Percentiles rank a stretch among this genome's conserved stretches.
phyloP scores from a whole-genome alignment of 225 moss, liverwort and hornwort genomes.

The Thuidium tamariscinum region DNA sequence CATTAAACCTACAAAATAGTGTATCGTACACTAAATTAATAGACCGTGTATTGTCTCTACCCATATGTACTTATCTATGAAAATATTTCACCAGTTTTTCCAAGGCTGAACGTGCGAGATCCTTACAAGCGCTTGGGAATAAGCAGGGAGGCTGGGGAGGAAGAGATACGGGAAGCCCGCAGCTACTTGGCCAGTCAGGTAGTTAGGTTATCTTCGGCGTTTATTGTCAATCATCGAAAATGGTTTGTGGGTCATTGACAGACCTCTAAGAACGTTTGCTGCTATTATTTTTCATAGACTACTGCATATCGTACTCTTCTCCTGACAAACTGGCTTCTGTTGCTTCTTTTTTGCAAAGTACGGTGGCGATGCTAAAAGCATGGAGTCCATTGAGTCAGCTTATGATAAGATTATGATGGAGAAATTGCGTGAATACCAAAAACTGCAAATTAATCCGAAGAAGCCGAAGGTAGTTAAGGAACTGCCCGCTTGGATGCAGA shows the following conservation, averaged over 20 bases:
- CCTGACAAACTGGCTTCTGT: background rate
- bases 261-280: background rate
- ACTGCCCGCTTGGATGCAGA: slow-evolving; percentile 64
- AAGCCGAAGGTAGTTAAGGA: slow-evolving; percentile 66
- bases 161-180: slow-evolving; percentile 87
- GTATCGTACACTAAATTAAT: background rate
- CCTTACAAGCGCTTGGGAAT: slow-evolving; percentile 85
- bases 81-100: slow-evolving; percentile 45
- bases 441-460: slow-evolving; percentile 58
- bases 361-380: slow-evolving; percentile 63
- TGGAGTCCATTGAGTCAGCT: slow-evolving; percentile 80
- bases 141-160: slow-evolving; percentile 71
- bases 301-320: background rate
- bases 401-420: slow-evolving; percentile 98
- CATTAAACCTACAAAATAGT: background rate
- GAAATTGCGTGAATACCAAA: slow-evolving; percentile 81
- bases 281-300: background rate
- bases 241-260: background rate
- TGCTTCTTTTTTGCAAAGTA: slow-evolving; percentile 18
- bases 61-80: background rate
- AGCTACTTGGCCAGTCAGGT: slow-evolving; percentile 65
- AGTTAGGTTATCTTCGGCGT: background rate
- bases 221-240: background rate
- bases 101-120: slow-evolving; percentile 73
- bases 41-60: background rate